Base-by-base conservation (phyloP, 192 early-diverging fungal genomes). In the Dimargaris cristalligena region DNA sequence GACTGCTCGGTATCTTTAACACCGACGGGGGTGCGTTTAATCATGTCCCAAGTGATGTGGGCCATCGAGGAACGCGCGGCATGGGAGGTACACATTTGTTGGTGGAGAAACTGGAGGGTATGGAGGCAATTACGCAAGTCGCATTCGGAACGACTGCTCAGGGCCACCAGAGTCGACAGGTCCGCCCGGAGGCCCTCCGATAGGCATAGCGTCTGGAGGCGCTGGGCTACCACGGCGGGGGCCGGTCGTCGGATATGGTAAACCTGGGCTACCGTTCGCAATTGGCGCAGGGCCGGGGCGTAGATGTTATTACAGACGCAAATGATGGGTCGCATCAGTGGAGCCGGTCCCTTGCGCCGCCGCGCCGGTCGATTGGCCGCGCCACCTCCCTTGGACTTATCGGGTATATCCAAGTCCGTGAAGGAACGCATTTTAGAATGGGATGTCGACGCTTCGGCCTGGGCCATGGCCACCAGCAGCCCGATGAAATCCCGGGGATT, bases 271-370 rank as follows among this genome's bases (percentile, higher is more conserved):
- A 88, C 76, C n/a, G 69, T 67, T 20, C 92, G 78, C 44, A 99
- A 71, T 1, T 88, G 85, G 30, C 91, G 84, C 55, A 99, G 71
- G 10, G 83, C 87, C 23, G 92, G 80, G 4, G 89, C 87, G 71
- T 89, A 99, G 55, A 76, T 83, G 69, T 96, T 92, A 68, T 99
- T 99, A 78, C 95, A 99, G 59, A 99, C 94, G 67, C 93, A 99
- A 35, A 99, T 96, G 52, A 99, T 92, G 47, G 95, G 95, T 4
- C 93, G 76, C 52, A 87, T 69, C 23, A 94, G 72, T 6, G 80
- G 80, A 4, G 62, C 62, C 41, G 34, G 59, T 22, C 63, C 62
- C 14, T 56, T 57, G 9, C 51, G 26, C 59, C 55, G 32, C 41
- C 62, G 50, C n/a, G n/a, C n/a, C n/a, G n/a, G n/a, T n/a, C n/a